Evolutionary conservation across 1,284 basidiomycete genomes (phyloP).

Genomic region (Trichosporon ovoides): DNA sequence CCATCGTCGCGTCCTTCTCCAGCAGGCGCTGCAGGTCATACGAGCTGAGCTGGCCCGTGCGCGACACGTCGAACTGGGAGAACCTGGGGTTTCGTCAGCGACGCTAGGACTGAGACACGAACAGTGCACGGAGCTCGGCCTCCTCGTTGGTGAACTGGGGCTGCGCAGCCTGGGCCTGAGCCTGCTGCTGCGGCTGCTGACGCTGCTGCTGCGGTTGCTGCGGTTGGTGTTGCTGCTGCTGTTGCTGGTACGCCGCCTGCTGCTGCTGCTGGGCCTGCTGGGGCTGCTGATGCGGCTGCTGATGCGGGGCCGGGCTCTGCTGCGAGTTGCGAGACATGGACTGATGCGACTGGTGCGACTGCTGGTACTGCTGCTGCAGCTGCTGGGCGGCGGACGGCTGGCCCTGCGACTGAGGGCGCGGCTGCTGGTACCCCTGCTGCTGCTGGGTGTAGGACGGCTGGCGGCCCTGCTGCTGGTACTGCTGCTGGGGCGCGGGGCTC

Average conservation of each 20-base stretch:
- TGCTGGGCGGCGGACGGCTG: constrained; percentile 9
- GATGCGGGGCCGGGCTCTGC: constrained; percentile 10
- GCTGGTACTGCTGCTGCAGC: constrained; percentile 14
- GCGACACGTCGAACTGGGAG: constrained; percentile 40
- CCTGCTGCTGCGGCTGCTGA: constrained; percentile 17
- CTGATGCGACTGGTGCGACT: constrained; percentile 7
- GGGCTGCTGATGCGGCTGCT: constrained; percentile 12
- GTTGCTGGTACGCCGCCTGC: constrained; percentile 10
- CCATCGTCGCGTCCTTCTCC: constrained; percentile 46
- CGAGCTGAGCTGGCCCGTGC: constrained; percentile 41
- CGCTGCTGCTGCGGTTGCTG: constrained; percentile 8
- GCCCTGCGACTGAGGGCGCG: constrained; percentile 11
- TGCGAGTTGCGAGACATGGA: constrained; percentile 1
- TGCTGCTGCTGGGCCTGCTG: constrained; percentile 8
- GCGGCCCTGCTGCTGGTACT: not conserved
- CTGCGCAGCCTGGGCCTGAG: constrained; percentile 10
- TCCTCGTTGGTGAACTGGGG: constrained; percentile 1
- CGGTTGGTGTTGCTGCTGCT: constrained; percentile 12
- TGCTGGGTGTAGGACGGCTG: constrained; percentile 12
- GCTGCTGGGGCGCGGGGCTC: constrained; percentile 1
- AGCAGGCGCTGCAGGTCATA: constrained; percentile 44
- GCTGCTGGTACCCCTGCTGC: constrained; percentile 15
- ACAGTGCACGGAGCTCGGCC: constrained; percentile 5
- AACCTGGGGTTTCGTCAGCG: constrained; percentile 32
- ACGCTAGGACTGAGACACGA: constrained; percentile 3